A percentile compares a stretch with the other conserved stretches of the same genome.
phyloP scores from a whole-genome alignment of 2,329 filamentous ascomycete genomes.

The Pyrenophora tritici-repentis region DNA sequence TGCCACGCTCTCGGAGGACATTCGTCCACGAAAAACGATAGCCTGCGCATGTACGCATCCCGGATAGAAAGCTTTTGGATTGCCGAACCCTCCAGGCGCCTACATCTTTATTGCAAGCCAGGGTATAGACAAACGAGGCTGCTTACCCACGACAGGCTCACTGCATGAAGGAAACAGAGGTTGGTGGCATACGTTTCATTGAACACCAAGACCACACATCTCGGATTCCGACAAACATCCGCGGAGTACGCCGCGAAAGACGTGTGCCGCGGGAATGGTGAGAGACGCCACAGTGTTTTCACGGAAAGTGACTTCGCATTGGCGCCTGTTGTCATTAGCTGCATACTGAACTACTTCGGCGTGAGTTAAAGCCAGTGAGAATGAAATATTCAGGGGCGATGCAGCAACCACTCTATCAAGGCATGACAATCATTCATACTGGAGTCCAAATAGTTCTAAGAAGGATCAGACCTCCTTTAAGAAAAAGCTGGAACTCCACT shows the following conservation, averaged over 20 bases:
- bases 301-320: not conserved
- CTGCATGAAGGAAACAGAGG: not conserved
- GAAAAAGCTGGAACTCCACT: no score
- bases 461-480: not conserved
- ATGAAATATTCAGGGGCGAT: not conserved
- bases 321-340: not conserved
- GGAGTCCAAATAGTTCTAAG: not conserved
- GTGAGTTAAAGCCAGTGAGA: not conserved
- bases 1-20: conserved; percentile 1
- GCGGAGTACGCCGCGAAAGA: not conserved
- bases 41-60: not conserved
- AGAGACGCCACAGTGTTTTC: not conserved
- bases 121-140: not conserved
- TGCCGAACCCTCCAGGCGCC: not conserved
- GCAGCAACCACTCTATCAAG: not conserved
- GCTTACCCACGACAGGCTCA: not conserved
- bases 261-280: not conserved
- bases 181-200: not conserved
- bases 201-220: not conserved
- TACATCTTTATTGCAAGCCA: not conserved
- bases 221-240: not conserved
- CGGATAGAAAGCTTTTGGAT: not conserved
- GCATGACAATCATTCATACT: not conserved
- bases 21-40: not conserved
- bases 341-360: not conserved